Base-by-base conservation (phyloP, 352 stramenopile genomes). In the Globisporangium nodosum region DNA sequence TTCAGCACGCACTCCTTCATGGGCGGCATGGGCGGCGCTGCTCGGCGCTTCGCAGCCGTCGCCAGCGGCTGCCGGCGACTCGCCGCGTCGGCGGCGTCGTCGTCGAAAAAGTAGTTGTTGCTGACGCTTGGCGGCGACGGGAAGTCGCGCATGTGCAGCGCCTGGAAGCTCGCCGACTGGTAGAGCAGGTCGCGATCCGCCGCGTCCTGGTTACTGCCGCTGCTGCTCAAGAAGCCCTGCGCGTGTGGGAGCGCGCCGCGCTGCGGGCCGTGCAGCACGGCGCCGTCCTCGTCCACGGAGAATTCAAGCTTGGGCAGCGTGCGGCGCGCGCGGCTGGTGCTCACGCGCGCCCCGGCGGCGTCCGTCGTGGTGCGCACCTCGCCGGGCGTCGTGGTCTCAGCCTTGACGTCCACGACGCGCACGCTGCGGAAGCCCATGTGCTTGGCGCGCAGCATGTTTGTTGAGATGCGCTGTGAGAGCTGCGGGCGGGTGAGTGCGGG, bases 1-100 rank as follows among this genome's bases (percentile, higher is more conserved):
- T 94, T 92, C 21, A 94, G 63, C 40, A 94, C 78, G 31, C 81
- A 92, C 66, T 92, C 81, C 60, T 90, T 91, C 81, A 93, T 91
- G 9, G 72, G 74, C 46, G 68, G 39, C 54, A 49, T 48, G 0
- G 52, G 37, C 16, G 47, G 11, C 16, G 24, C 40, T 16, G 35
- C 21, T 3, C 21, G 42, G 21, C 27, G 35, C 50, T 30, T 48
- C 16, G 49, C 31, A 6, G 31, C 31, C 20, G 48, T 13, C 5
- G 48, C 33, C 4, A 16, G 20, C 7, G 31, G 15, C 12, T 55
- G 49, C 18, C 49, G 57, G 6, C 37, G 21, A 2, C 54, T 52
- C 3, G 56, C 39, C 9, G 39, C 16, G 3, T 30, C 37, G 13
- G 16, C 13, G 3, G 30, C 49, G 1, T 43, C 45, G 7, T 45